Conservation (phyloP, 305 asterid genomes). For the Ilex paraguariensis region DNA sequence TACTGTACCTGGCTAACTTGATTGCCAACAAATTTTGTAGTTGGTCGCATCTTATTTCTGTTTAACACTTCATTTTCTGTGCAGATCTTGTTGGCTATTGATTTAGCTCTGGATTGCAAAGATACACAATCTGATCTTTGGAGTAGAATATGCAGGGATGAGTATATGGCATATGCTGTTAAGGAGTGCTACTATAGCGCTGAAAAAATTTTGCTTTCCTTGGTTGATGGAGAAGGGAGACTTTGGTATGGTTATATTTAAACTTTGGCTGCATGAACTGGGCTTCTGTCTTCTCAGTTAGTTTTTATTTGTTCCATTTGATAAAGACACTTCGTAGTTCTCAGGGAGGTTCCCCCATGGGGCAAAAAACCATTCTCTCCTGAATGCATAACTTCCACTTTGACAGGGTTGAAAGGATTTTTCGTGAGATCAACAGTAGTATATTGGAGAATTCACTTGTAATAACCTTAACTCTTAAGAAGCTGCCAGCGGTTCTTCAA, state of each 20-base stretch:
- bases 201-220: constrained; percentile 80
- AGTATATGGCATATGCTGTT: constrained; percentile 98
- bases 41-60: constrained; percentile 10
- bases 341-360: no score
- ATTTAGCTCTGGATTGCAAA: constrained; percentile 97
- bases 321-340: no score
- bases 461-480: constrained; percentile 64
- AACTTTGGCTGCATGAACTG: constrained; percentile 11
- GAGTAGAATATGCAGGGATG: constrained; percentile 87
- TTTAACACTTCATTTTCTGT: constrained; percentile 20
- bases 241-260: constrained; percentile 54
- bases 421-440: constrained; percentile 86
- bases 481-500: constrained; percentile 81
- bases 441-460: constrained; percentile 83
- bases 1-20: constrained; percentile 13
- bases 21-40: constrained; percentile 11
- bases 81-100: constrained; percentile 91
- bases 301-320: neutral
- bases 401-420: constrained; percentile 93
- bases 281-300: constrained; percentile 1
- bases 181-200: constrained; percentile 92
- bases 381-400: constrained; percentile 15
- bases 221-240: constrained; percentile 96
- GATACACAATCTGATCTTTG: constrained; percentile 91
- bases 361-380: neutral